A percentile compares a stretch with the other conserved stretches of the same genome.
These are phyloP conservation scores for Amaranthus tricolor DNA, from an alignment of 179 eudicot genomes.

Conservation along the genomic window DNA sequence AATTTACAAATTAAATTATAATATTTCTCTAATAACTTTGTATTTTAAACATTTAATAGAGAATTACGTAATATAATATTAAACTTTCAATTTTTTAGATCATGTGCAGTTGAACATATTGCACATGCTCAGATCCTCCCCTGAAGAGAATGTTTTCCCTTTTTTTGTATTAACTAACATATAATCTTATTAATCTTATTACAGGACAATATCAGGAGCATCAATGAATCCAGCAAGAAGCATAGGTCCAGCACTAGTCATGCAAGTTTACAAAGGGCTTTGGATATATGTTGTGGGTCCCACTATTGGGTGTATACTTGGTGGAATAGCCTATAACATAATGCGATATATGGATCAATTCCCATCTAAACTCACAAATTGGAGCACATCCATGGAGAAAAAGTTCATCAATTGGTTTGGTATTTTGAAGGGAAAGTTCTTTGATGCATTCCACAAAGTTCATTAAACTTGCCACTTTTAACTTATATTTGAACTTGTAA, in stretches of 20 bases:
- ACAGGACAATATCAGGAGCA: conserved; percentile 75
- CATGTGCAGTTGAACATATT: too few species aligned
- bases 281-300: conserved; percentile 78
- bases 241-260: conserved; percentile 70
- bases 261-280: conserved; percentile 44
- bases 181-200: not conserved
- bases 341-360: conserved; percentile 43
- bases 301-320: conserved; percentile 46
- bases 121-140: too few species aligned
- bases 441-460: conserved; percentile 34
- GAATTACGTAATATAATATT: too few species aligned
- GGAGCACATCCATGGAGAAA: conserved; percentile 15
- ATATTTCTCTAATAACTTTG: too few species aligned
- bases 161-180: not conserved
- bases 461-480: conserved; percentile 8
- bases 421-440: conserved; percentile 29
- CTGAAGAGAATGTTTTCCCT: not conserved
- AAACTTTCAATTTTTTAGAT: too few species aligned
- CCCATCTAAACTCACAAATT: conserved; percentile 23
- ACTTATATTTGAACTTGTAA: too few species aligned
- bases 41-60: too few species aligned
- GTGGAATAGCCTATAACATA: conserved; percentile 47
- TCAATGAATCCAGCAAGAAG: conserved; percentile 87
- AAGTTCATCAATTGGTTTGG: conserved; percentile 17
- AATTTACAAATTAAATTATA: too few species aligned